Conservation (phyloP, 805 yeast genomes). For the Metschnikowia koreensis region DNA sequence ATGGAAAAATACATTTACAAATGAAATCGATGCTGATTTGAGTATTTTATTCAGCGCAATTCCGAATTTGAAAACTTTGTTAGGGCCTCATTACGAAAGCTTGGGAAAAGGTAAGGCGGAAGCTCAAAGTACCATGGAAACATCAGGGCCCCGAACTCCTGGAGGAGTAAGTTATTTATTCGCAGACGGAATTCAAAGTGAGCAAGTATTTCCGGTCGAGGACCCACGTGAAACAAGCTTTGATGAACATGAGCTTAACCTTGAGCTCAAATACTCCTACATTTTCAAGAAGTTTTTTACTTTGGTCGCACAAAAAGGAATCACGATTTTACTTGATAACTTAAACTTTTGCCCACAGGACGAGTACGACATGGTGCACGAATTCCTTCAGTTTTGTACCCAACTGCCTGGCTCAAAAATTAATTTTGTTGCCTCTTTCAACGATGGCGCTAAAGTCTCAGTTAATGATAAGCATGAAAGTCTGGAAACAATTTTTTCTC, state of each 20-base stretch:
- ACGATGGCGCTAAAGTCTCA: background rate
- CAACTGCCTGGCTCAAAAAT: conserved; percentile 6
- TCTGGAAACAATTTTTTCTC: background rate
- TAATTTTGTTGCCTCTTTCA: conserved; percentile 2
- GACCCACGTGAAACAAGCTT: conserved; percentile 5
- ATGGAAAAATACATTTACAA: conserved; percentile 42
- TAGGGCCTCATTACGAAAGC: conserved; percentile 42
- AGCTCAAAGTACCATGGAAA: background rate
- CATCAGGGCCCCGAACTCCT: background rate
- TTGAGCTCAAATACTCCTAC: conserved; percentile 42
- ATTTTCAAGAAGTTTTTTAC: conserved; percentile 42
- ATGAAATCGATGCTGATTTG: conserved; percentile 41
- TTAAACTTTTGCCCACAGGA: conserved; percentile 41
- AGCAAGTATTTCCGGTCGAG: background rate
- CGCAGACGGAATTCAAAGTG: conserved; percentile 9
- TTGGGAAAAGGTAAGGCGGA: background rate
- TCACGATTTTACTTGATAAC: conserved; percentile 47
- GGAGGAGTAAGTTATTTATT: conserved; percentile 5
- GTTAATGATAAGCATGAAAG: background rate
- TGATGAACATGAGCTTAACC: conserved; percentile 23
- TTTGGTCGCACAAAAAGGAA: conserved; percentile 41
- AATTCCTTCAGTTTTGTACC: conserved; percentile 22
- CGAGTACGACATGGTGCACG: conserved; percentile 30
- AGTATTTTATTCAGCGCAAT: conserved; percentile 39
- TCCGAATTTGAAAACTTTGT: conserved; percentile 43